Evolutionary conservation across 192 early-diverging fungal species (phyloP).

Genomic region (Linnemannia hyalina): DNA sequence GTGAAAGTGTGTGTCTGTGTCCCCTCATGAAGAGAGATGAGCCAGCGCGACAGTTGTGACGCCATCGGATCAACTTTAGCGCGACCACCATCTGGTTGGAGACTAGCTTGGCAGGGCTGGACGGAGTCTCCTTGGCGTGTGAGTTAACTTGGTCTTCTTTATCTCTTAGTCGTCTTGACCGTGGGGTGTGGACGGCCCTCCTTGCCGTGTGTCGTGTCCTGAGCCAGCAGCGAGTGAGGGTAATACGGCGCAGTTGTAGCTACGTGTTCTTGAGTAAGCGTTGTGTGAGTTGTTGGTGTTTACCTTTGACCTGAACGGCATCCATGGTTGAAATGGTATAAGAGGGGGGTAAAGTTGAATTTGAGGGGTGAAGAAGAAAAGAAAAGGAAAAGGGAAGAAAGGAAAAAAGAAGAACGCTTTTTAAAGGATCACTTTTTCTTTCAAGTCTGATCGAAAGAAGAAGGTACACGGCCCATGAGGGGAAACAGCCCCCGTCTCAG

Average conservation of each 20-base stretch:
- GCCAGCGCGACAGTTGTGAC: background rate
- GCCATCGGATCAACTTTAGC: conserved; percentile 10
- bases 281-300: background rate
- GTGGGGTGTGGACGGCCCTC: background rate
- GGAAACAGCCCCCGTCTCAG: background rate
- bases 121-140: background rate
- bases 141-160: background rate
- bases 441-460: background rate
- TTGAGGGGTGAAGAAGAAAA: conserved; percentile 24
- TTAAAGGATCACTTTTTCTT: background rate
- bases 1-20: background rate
- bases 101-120: background rate
- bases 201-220: background rate
- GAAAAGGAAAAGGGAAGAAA: conserved; percentile 13
- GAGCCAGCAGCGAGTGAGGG: too few relatives aligned
- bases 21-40: background rate
- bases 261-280: too few relatives aligned
- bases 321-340: conserved; percentile 55
- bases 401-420: background rate
- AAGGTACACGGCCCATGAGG: background rate
- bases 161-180: background rate
- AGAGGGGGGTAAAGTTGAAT: conserved; percentile 35
- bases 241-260: background rate
- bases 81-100: background rate
- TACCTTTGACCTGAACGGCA: conserved; percentile 50